Evolutionary conservation across 2,329 filamentous ascomycete species (phyloP).

Genomic region (Lachnellula occidentalis): DNA sequence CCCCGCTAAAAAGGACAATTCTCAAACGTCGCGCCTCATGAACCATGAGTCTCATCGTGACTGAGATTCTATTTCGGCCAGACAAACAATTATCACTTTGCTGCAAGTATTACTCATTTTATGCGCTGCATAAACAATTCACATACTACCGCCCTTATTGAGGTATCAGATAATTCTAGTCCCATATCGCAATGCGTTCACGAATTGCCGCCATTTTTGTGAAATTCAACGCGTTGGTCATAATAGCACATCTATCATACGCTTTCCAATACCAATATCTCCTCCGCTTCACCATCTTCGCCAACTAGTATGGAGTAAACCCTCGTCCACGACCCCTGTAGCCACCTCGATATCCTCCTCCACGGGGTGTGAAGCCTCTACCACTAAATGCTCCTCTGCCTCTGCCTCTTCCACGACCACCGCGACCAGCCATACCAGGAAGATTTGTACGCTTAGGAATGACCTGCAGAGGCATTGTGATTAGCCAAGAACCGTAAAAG

Average conservation of each 20-base stretch:
- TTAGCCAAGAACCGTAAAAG: conserved; percentile 5
- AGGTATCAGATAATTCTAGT: not conserved
- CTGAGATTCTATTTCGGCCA: too few relatives aligned
- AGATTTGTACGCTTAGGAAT: conserved; percentile 94
- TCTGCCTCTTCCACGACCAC: conserved; percentile 50
- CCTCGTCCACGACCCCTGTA: conserved; percentile 56
- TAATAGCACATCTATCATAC: conserved; percentile 14
- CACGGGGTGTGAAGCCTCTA: conserved; percentile 39
- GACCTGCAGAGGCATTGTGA: conserved; percentile 45
- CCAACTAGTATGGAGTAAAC: conserved; percentile 56
- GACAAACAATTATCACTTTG: too few relatives aligned
- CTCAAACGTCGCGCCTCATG: conserved; percentile 1
- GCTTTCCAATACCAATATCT: conserved; percentile 13
- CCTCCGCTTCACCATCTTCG: not conserved
- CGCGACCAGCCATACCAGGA: conserved; percentile 79
- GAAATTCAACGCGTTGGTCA: conserved; percentile 7
- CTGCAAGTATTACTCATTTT: too few relatives aligned
- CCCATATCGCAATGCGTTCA: not conserved
- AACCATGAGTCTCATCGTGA: conserved; percentile 4
- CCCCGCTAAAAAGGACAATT: conserved; percentile 14
- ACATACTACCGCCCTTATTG: not conserved
- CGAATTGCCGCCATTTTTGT: conserved; percentile 2
- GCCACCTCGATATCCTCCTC: conserved; percentile 53
- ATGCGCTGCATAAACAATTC: too few relatives aligned
- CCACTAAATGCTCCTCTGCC: conserved; percentile 38